Conservation (phyloP, 805 yeast genomes). For the Starmera dryadoides region DNA sequence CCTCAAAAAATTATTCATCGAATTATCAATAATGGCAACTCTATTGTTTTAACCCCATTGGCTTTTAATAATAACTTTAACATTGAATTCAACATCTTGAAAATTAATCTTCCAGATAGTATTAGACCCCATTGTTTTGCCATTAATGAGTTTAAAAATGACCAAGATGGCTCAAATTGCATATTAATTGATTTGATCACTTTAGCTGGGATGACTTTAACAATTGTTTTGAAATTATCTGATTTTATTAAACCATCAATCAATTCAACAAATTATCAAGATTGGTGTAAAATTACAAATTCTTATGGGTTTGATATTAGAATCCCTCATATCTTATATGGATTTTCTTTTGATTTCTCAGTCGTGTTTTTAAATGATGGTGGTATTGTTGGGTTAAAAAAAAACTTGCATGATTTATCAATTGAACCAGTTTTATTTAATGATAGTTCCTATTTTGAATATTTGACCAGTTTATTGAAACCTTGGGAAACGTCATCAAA, state of each 20-base stretch:
- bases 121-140: slow-evolving; percentile 30
- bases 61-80: slow-evolving; percentile 16
- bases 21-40: slow-evolving; percentile 10
- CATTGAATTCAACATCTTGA: slow-evolving; percentile 10
- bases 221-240: slow-evolving; percentile 34
- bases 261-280: slow-evolving; percentile 14
- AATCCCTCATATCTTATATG: slow-evolving; percentile 44
- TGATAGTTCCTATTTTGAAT: slow-evolving; percentile 41
- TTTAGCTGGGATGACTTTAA: slow-evolving; percentile 41
- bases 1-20: slow-evolving; percentile 25
- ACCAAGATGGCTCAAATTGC: slow-evolving; percentile 10
- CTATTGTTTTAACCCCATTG: slow-evolving; percentile 15
- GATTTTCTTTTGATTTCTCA: slow-evolving; percentile 36
- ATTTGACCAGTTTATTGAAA: slow-evolving; percentile 25
- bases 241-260: slow-evolving; percentile 29
- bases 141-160: slow-evolving; percentile 23
- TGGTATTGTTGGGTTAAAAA: slow-evolving; percentile 51
- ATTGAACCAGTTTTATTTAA: slow-evolving; percentile 44
- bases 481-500: slow-evolving; percentile 12
- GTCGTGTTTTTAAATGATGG: slow-evolving; percentile 72
- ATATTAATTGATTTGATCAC: slow-evolving; percentile 51
- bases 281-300: slow-evolving; percentile 63
- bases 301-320: slow-evolving; percentile 61
- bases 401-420: slow-evolving; percentile 10
- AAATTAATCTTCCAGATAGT: slow-evolving; percentile 31